Conservation (phyloP, 768 basidiomycete species). For the Rossbeevera mucosa region DNA sequence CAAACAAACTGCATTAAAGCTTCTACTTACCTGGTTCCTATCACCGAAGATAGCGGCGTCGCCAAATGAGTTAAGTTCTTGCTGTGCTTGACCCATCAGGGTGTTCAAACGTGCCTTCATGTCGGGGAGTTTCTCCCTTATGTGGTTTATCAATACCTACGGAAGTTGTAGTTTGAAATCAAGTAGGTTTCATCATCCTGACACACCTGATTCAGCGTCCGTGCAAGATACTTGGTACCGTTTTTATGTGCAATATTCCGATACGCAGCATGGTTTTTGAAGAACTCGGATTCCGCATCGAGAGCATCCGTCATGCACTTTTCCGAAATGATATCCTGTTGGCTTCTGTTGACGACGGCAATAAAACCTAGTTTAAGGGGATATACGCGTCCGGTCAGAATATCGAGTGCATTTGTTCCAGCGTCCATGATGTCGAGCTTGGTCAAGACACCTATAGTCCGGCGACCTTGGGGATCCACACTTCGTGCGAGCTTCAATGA, state of each 20-base stretch:
- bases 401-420: constrained; percentile 94
- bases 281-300: constrained; percentile 86
- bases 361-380: constrained; percentile 98
- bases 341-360: constrained; percentile 95
- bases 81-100: constrained; percentile 97
- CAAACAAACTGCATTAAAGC: not conserved
- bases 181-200: not conserved
- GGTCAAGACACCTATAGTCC: constrained; percentile 94
- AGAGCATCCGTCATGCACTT: constrained; percentile 83
- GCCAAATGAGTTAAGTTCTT: constrained; percentile 95
- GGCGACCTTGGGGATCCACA: constrained; percentile 92
- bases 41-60: constrained; percentile 90
- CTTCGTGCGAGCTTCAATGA: constrained; percentile 93
- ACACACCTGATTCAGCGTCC: constrained; percentile 85
- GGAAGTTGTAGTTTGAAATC: not conserved
- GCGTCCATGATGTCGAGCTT: constrained; percentile 99
- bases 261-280: constrained; percentile 85
- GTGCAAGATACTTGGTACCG: constrained; percentile 93
- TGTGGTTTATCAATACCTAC: constrained; percentile 92
- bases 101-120: constrained; percentile 99
- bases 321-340: constrained; percentile 91
- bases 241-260: constrained; percentile 95
- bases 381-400: constrained; percentile 94
- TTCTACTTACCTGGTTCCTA: constrained; percentile 61
- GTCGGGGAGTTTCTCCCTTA: constrained; percentile 96